Base-by-base conservation (phyloP, 2,329 filamentous ascomycete genomes). In the Fusarium torulosum region DNA sequence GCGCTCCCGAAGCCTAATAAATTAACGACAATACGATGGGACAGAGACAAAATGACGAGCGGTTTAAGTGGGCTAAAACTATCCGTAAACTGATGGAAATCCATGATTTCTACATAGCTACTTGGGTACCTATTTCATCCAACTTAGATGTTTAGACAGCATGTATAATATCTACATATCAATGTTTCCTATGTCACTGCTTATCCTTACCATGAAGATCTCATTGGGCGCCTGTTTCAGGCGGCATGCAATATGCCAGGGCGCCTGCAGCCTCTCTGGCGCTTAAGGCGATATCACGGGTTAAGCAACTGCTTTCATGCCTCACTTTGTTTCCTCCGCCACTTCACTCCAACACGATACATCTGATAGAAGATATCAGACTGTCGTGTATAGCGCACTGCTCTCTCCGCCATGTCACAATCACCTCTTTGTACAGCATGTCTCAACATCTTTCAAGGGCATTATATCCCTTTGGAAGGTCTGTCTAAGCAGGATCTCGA, bases 381-480 rank as follows among this genome's bases (percentile, higher is more conserved):
- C 17, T 10, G 17, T 6, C 15, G 7, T n/a, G 7, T 37, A 37
- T n/a, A n/a, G 9, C 4, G n/a, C 9, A 8, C n/a, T 37, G 9
- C 11, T 37, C 10, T 5, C 17, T 19, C 17, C n/a, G 6, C 6
- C 21, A 63, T 59, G 59, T 10, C 40, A n/a, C 15, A n/a, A 8
- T 47, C 50, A 5, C 45, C 27, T 19, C 10, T 68, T 9, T 68
- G 65, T 21, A 3, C 43, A 19, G 29, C 21, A n/a, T 68, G 65
- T n/a, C 31, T 37, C 6, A 51, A 44, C 15, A 62, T 68, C 37
- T 68, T 68, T 15, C 25, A 66, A 11, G 65, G 60, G 4, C 35
- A 51, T 9, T 68, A 68, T 20, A 31, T 37, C n/a, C 25, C 60
- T 17, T 11, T 61, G 3, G 37, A 45, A 21, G 19, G 33, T 19